Percentiles rank a stretch among this genome's conserved stretches.
phyloP scores from a whole-genome alignment of 129 eudicot species.

The Cynara cardunculus region DNA sequence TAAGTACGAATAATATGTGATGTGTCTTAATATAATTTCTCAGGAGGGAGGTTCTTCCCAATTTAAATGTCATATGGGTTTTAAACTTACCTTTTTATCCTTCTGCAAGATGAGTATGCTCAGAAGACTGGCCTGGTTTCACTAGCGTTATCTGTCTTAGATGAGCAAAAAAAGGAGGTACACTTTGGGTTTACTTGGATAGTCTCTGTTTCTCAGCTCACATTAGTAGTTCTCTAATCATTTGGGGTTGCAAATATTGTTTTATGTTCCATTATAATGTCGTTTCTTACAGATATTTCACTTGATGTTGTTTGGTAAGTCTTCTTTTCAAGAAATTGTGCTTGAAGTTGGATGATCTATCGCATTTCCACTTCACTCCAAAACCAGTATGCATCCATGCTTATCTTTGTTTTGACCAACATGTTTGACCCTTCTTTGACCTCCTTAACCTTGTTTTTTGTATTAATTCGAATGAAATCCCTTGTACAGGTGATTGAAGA shows the following conservation, averaged over 20 bases:
- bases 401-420: neutral
- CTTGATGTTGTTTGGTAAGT: conserved; percentile 50
- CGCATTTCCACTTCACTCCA: conserved; percentile 97
- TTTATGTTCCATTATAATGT: neutral
- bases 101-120: conserved; percentile 81
- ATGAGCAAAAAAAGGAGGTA: conserved; percentile 90
- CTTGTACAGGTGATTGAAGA: conserved; percentile 74
- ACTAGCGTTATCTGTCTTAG: conserved; percentile 62
- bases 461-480: neutral
- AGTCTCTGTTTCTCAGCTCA: neutral
- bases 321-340: conserved; percentile 69
- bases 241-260: neutral
- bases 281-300: conserved; percentile 9
- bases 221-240: neutral
- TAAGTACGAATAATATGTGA: neutral
- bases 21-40: neutral
- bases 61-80: no score
- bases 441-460: neutral
- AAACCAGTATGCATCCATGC: conserved; percentile 65
- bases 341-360: conserved; percentile 83
- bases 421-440: neutral
- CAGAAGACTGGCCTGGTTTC: conserved; percentile 84
- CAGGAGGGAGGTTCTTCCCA: neutral
- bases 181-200: neutral
- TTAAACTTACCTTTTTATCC: neutral